Conservation (phyloP, 192 early-diverging fungal genomes). For the Lunasporangiospora selenospora region DNA sequence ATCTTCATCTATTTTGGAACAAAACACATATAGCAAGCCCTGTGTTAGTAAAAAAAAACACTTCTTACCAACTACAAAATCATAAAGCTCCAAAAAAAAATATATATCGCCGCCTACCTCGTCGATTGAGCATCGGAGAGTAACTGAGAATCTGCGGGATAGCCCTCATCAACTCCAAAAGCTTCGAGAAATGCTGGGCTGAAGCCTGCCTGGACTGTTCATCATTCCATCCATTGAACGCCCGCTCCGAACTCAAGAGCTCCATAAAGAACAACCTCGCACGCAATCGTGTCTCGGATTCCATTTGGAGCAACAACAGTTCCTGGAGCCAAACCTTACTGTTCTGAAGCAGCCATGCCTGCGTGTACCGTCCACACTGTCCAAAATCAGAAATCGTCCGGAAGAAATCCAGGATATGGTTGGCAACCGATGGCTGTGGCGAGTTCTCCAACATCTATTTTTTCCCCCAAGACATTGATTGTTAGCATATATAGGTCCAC, state of each 20-base stretch:
- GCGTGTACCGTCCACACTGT: conserved; percentile 34
- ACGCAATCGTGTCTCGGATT: conserved; percentile 23
- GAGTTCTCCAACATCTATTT: conserved; percentile 26
- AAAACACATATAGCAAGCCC: not conserved
- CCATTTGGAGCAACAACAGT: conserved; percentile 18
- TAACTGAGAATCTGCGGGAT: conserved; percentile 16
- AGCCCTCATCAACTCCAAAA: conserved; percentile 19
- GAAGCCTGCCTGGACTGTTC: conserved; percentile 11
- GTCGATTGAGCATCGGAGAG: conserved; percentile 13
- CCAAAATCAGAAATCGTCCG: conserved; percentile 30
- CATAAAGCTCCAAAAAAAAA: too few relatives aligned
- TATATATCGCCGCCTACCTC: too few relatives aligned
- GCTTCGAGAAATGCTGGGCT: conserved; percentile 12
- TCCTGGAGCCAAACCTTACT: conserved; percentile 31
- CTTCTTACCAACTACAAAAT: not conserved
- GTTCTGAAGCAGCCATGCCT: conserved; percentile 21
- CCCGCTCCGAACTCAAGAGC: conserved; percentile 36
- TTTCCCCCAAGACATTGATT: not conserved
- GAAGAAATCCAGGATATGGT: conserved; percentile 41
- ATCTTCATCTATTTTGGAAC: conserved; percentile 21
- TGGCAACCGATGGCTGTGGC: conserved; percentile 22
- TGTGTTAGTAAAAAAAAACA: not conserved
- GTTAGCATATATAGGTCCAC: too few relatives aligned
- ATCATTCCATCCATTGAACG: conserved; percentile 44
- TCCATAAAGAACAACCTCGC: conserved; percentile 39